phyloP scores from a whole-genome alignment of 2,329 filamentous ascomycete species.

The Fusarium sp. region DNA sequence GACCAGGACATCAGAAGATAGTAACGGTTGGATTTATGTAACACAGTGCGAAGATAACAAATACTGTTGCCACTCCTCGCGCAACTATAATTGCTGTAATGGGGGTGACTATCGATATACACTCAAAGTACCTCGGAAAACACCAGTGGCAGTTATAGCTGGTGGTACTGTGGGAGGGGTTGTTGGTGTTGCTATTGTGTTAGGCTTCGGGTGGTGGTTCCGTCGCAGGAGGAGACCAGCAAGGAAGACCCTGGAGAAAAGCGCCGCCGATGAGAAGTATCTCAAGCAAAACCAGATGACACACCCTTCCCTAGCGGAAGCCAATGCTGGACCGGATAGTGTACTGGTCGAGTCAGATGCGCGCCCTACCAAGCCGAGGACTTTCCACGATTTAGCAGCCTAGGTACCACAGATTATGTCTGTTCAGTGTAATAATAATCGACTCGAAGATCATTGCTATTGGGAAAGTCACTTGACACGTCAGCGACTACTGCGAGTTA shows the following conservation, averaged over 20 bases:
- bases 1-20: neutral
- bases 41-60: neutral
- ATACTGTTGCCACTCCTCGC: neutral
- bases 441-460: neutral
- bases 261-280: rapidly evolving
- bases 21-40: neutral
- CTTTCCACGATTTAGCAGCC: neutral
- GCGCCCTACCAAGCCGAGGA: neutral
- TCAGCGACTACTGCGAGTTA: neutral
- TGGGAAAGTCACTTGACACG: neutral
- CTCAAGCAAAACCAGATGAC: neutral
- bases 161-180: neutral
- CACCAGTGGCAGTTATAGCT: neutral
- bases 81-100: neutral
- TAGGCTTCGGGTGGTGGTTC: neutral
- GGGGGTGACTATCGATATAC: neutral
- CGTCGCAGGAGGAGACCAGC: neutral
- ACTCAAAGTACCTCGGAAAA: neutral
- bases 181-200: neutral
- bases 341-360: neutral
- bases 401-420: neutral
- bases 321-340: neutral
- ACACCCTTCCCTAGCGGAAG: neutral
- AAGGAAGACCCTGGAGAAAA: neutral
- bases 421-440: neutral